Evolutionary conservation across 768 basidiomycete genomes (phyloP).

Genomic region (Kwoniella europaea): DNA sequence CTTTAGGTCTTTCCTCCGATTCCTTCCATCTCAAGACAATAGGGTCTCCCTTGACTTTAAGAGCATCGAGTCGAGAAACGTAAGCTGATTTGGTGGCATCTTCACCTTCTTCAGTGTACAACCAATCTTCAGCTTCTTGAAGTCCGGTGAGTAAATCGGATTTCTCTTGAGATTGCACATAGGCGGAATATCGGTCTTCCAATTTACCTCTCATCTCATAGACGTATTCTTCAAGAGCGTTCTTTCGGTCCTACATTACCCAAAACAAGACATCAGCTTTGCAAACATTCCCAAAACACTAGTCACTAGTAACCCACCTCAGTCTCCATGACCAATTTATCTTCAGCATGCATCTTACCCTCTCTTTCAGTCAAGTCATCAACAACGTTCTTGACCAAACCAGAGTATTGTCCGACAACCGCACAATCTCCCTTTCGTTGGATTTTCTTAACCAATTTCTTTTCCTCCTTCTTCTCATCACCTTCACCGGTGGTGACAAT

Average conservation of each 20-base stretch:
- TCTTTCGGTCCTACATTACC: slow-evolving; percentile 83
- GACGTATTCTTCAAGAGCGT: slow-evolving; percentile 97
- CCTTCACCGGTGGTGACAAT: slow-evolving; percentile 72
- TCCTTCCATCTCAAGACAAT: slow-evolving; percentile 83
- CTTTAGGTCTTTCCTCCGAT: slow-evolving; percentile 74
- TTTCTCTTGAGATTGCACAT: slow-evolving; percentile 77
- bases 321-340: slow-evolving; percentile 97
- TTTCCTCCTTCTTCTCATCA: slow-evolving; percentile 63
- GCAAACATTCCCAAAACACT: too few relatives aligned
- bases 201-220: slow-evolving; percentile 94
- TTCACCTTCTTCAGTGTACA: slow-evolving; percentile 95
- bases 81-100: slow-evolving; percentile 96
- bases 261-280: background rate
- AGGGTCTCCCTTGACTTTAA: slow-evolving; percentile 85
- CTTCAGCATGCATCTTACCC: slow-evolving; percentile 82
- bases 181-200: slow-evolving; percentile 81
- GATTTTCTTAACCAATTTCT: slow-evolving; percentile 78
- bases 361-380: slow-evolving; percentile 79
- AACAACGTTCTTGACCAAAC: slow-evolving; percentile 69
- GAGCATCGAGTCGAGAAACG: slow-evolving; percentile 75
- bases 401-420: slow-evolving; percentile 69
- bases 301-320: slow-evolving; percentile 73
- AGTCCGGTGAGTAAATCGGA: slow-evolving; percentile 72
- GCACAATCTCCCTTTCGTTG: slow-evolving; percentile 82
- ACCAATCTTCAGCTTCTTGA: slow-evolving; percentile 88